Evolutionary conservation across 768 basidiomycete species (phyloP), one percentile per base, ranked within the genome.

Genomic region (Mycena vulgaris): DNA sequence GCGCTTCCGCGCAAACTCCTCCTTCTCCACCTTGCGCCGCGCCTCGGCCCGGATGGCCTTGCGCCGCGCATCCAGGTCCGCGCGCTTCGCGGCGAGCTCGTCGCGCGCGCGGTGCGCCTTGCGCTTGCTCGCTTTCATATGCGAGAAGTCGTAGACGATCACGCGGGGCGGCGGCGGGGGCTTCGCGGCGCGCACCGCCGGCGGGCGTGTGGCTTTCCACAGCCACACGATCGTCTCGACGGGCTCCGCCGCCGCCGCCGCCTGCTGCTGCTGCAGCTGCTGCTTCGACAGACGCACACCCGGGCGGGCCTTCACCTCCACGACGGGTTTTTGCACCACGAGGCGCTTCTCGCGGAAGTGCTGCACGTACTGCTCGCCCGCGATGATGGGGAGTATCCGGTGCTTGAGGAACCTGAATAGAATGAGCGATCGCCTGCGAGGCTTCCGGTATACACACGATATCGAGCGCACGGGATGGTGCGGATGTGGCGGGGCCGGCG

Each of bases 71-170:
- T 13, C 14, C 21, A 73, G 55, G 17, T 28, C 31, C 27, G 35
- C 51, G 31, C 62, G 65, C 40, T 73, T 67, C 8, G 21, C 68
- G 2, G 62, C 51, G 14, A 73, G 45, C 60, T 69, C 72, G 13
- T 47, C 6, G 40, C 68, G 64, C 47, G 37, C 61, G 47, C 27
- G 37, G 52, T 63, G 72, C 37, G 68, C 72, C 42, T 66, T 66
- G 48, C 65, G 72, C 51, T 73, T 73, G 23, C 48, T 47, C 4
- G 60, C 25, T n/a, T 73, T 73, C 72, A 73, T 73, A 31, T 73
- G 72, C 55, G 72, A 73, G 61, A 19, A 73, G 72, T 73, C 72
- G 66, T 73, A 73, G 25, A 66, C 64, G 56, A 23, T 39, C 2
- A 61, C 30, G 30, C 21, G 42, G 1, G 19, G 58, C 13, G 59